These are phyloP conservation scores for Pyrenophora teres DNA, from an alignment of 2,329 filamentous ascomycete species.

Conservation along the genomic window DNA sequence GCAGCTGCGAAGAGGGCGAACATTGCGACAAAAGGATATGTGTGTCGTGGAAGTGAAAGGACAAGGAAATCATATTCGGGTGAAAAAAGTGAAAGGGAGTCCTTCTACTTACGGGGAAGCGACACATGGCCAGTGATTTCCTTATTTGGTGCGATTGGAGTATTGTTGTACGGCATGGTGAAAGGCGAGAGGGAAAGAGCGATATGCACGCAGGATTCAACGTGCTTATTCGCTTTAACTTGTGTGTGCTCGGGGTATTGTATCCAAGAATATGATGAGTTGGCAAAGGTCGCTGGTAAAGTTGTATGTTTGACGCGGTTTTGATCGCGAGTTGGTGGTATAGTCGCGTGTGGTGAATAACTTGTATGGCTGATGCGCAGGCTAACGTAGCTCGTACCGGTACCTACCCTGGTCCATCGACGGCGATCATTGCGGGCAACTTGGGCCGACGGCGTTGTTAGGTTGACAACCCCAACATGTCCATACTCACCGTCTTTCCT, in stretches of 20 bases:
- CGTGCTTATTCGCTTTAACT: background rate
- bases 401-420: slow-evolving; percentile 7
- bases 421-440: slow-evolving; percentile 5
- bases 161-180: slow-evolving; percentile 83
- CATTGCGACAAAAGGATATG: no score
- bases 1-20: no score
- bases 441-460: slow-evolving; percentile 6
- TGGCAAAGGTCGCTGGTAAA: background rate
- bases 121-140: slow-evolving; percentile 85
- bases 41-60: no score
- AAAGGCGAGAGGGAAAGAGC: background rate
- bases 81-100: background rate
- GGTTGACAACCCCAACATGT: background rate
- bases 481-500: background rate
- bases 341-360: slow-evolving; percentile 13
- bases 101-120: slow-evolving; percentile 71
- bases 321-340: background rate
- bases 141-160: slow-evolving; percentile 76
- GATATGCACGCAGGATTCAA: background rate
- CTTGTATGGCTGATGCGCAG: background rate
- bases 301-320: slow-evolving; percentile 10
- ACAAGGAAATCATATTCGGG: no score
- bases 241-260: background rate
- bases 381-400: background rate
- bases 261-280: background rate